Percentiles rank a stretch among this genome's conserved stretches.
Evolutionary conservation across 352 stramenopile genomes (phyloP).

Genomic region (Globisporangium mamillatum): DNA sequence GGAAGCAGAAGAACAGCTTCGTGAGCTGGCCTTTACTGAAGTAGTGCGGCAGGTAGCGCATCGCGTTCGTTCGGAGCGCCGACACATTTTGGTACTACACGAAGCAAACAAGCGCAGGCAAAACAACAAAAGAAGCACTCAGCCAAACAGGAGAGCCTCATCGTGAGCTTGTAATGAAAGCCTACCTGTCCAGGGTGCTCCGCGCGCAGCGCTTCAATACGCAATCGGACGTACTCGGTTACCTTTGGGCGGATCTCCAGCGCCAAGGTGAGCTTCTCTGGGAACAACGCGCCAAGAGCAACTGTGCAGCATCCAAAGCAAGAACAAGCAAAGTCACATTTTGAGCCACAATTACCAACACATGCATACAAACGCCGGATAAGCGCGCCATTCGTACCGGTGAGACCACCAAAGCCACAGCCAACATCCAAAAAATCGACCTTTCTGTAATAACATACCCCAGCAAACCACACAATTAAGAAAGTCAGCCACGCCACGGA

Average conservation of each 20-base stretch:
- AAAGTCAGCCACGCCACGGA: neutral
- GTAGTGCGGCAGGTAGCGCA: conserved; percentile 90
- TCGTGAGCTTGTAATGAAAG: conserved; percentile 1
- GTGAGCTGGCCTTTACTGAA: conserved; percentile 85
- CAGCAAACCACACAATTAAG: neutral
- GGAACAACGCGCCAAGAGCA: conserved; percentile 87
- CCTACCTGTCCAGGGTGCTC: conserved; percentile 58
- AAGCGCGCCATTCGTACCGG: conserved; percentile 35
- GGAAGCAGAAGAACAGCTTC: conserved; percentile 99
- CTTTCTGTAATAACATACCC: conserved; percentile 32
- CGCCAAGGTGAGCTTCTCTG: conserved; percentile 94
- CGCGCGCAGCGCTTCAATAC: conserved; percentile 85
- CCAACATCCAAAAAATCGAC: conserved; percentile 96
- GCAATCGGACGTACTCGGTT: conserved; percentile 89
- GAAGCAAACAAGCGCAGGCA: neutral
- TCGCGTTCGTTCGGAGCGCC: conserved; percentile 95
- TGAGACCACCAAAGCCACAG: conserved; percentile 97
- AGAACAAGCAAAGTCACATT: neutral
- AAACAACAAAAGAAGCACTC: neutral
- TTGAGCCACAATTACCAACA: neutral
- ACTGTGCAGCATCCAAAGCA: conserved; percentile 41
- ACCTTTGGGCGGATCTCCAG: conserved; percentile 97
- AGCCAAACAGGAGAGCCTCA: neutral
- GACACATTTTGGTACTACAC: conserved; percentile 93
- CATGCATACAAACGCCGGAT: neutral